phyloP scores from a whole-genome alignment of 352 stramenopile species.

The Globisporangium carolinianum region DNA sequence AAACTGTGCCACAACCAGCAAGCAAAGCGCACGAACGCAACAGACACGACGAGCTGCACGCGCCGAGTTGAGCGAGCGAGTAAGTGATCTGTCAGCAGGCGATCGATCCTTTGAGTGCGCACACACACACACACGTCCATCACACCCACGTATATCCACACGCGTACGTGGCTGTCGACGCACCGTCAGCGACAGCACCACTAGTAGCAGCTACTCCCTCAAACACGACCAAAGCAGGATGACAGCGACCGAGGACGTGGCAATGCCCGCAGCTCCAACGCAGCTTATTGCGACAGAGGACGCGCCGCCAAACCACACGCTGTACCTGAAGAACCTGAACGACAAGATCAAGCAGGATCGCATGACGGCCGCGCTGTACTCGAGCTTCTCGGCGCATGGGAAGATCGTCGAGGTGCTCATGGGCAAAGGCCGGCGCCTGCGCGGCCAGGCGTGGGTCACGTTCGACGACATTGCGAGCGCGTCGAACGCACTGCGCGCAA shows the following conservation, averaged over 20 bases:
- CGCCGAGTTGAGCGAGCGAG: too few relatives aligned
- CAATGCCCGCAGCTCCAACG: not conserved
- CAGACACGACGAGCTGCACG: too few relatives aligned
- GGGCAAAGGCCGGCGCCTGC: slow-evolving; percentile 71
- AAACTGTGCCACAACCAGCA: too few relatives aligned
- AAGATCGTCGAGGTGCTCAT: slow-evolving; percentile 91
- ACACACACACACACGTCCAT: too few relatives aligned
- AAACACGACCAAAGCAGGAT: not conserved
- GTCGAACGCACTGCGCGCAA: slow-evolving; percentile 82
- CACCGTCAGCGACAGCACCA: too few relatives aligned
- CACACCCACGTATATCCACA: too few relatives aligned
- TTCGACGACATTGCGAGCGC: slow-evolving; percentile 87
- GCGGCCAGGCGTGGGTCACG: slow-evolving; percentile 90
- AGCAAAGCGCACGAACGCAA: too few relatives aligned
- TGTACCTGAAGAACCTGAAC: slow-evolving; percentile 94
- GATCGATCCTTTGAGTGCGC: too few relatives aligned
- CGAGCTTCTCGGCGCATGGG: slow-evolving; percentile 88
- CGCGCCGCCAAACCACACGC: slow-evolving; percentile 82
- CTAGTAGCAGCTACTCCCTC: too few relatives aligned
- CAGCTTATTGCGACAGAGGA: slow-evolving; percentile 30
- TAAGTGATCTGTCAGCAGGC: too few relatives aligned
- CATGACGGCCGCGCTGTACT: slow-evolving; percentile 88
- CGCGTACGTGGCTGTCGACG: too few relatives aligned
- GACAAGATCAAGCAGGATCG: slow-evolving; percentile 92
- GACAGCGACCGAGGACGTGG: not conserved